Conservation (phyloP, 345 rosid genomes). For the Trapa incisa region DNA sequence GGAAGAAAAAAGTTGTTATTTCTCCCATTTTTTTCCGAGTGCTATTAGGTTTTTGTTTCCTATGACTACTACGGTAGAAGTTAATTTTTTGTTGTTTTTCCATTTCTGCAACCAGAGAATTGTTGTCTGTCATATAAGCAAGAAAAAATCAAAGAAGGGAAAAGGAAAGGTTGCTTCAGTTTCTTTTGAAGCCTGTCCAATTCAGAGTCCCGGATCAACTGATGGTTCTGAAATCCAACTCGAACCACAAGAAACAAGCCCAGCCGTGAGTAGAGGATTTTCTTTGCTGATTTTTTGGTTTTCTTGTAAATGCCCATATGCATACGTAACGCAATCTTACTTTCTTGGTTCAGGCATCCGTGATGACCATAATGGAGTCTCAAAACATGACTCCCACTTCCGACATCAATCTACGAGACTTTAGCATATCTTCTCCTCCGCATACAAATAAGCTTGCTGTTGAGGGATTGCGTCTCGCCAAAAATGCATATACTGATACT, state of each 20-base stretch:
- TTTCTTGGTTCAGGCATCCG: background rate
- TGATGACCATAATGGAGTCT: background rate
- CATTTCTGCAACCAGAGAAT: background rate
- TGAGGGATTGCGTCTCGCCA: background rate
- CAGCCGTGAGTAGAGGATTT: background rate
- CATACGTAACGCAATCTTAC: background rate
- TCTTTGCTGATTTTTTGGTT: background rate
- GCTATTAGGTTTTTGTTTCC: background rate
- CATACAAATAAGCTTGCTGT: background rate
- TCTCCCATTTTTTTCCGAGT: background rate
- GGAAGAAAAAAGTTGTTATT: too few relatives aligned
- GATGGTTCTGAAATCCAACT: background rate
- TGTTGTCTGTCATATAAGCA: background rate
- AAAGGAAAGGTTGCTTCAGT: background rate
- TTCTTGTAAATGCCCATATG: background rate
- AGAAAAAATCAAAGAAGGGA: background rate
- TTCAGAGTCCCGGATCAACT: background rate
- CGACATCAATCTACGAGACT: background rate
- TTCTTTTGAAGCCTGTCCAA: background rate
- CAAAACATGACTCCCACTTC: background rate
- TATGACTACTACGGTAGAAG: background rate
- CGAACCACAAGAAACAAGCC: background rate
- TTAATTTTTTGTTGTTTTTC: background rate
- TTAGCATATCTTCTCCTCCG: background rate
- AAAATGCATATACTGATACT: background rate